A percentile compares a stretch with the other conserved stretches of the same genome.
These are phyloP conservation scores for Globisporangium recalcitrans DNA, from an alignment of 352 stramenopile species.

Conservation along the genomic window DNA sequence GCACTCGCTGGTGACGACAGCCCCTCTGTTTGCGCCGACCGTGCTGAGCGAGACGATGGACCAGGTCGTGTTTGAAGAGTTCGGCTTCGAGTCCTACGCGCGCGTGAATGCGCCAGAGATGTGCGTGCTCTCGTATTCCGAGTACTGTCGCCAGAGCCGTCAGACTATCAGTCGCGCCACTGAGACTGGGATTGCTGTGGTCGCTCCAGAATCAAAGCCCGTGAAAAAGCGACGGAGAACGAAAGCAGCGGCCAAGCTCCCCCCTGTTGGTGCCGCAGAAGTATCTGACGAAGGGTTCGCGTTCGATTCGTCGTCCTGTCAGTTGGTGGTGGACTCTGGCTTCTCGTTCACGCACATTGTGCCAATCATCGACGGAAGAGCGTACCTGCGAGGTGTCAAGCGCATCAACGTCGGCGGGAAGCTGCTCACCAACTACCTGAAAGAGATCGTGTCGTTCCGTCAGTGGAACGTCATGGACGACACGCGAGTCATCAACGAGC, in stretches of 20 bases:
- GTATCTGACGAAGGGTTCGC: not conserved
- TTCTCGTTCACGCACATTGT: slow-evolving; percentile 95
- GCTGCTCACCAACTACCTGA: slow-evolving; percentile 95
- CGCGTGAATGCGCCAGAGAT: slow-evolving; percentile 52
- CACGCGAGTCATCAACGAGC: slow-evolving; percentile 58
- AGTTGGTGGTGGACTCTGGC: slow-evolving; percentile 90
- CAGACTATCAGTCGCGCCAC: slow-evolving; percentile 2
- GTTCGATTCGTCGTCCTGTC: slow-evolving; percentile 52
- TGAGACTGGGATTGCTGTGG: not conserved
- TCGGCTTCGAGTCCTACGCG: slow-evolving; percentile 50
- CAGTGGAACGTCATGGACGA: slow-evolving; percentile 97
- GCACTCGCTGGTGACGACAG: slow-evolving; percentile 49
- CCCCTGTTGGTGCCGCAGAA: not conserved
- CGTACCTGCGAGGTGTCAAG: slow-evolving; percentile 44
- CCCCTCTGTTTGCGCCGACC: slow-evolving; percentile 48
- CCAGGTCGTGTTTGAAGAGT: slow-evolving; percentile 77
- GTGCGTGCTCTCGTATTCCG: slow-evolving; percentile 57
- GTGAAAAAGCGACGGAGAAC: slow-evolving; percentile 21
- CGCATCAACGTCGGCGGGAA: slow-evolving; percentile 93
- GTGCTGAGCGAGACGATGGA: slow-evolving; percentile 69
- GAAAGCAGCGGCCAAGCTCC: not conserved
- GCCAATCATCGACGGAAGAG: slow-evolving; percentile 76
- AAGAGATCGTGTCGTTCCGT: slow-evolving; percentile 93
- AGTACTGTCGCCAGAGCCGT: slow-evolving; percentile 20
- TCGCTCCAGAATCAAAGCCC: not conserved